Evolutionary conservation across 176 grass and related monocot genomes (phyloP).

Genomic region (Chloris gayana): DNA sequence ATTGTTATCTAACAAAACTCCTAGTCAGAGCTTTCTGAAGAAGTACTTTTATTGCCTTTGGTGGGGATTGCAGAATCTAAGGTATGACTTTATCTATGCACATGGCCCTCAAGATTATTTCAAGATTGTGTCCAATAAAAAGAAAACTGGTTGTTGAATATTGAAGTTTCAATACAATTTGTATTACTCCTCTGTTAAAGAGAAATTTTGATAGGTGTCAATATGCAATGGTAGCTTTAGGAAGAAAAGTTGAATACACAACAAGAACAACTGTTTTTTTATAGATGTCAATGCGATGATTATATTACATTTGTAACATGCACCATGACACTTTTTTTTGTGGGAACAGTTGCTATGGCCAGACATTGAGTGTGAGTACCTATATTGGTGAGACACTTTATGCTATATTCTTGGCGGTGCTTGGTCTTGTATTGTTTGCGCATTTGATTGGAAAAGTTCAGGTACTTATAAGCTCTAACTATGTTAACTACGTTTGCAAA

Average conservation of each 20-base stretch:
- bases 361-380: conserved; percentile 83
- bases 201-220: not conserved
- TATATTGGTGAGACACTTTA: conserved; percentile 96
- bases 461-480: conserved; percentile 51
- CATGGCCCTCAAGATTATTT: not conserved
- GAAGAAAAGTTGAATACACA: not conserved
- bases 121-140: not conserved
- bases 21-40: conserved; percentile 55
- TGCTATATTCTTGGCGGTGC: conserved; percentile 82
- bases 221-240: conserved; percentile 11
- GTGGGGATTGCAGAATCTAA: conserved; percentile 99
- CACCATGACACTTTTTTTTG: conserved; percentile 7
- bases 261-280: not conserved
- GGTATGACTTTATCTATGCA: conserved; percentile 56
- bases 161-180: not conserved
- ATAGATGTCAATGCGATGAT: not conserved
- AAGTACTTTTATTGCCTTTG: conserved; percentile 98
- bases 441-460: conserved; percentile 98
- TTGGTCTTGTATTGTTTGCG: conserved; percentile 91
- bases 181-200: conserved; percentile 4
- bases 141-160: not conserved
- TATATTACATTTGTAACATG: conserved; percentile 25
- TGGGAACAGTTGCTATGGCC: conserved; percentile 84
- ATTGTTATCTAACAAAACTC: conserved; percentile 60
- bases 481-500: not conserved